Percentiles rank a stretch among this genome's conserved stretches.
Conservation (phyloP, 495 filamentous ascomycete species). For the Glarea lozoyensis region DNA sequence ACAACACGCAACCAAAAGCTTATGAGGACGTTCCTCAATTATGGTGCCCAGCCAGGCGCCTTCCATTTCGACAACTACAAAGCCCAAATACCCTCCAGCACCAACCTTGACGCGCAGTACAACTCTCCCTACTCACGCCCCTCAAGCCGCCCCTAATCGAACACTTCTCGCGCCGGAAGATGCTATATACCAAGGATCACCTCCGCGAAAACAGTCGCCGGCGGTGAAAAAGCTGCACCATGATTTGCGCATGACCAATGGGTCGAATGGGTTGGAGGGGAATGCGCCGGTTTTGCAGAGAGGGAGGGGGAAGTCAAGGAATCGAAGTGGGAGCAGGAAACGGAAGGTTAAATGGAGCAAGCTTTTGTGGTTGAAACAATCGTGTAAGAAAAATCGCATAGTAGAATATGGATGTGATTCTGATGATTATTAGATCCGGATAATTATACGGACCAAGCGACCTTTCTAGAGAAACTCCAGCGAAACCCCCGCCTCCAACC, state of each 20-base stretch:
- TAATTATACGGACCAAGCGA: constrained; percentile 95
- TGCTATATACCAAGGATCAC: constrained; percentile 57
- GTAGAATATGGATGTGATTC: neutral
- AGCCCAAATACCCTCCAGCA: constrained; percentile 11
- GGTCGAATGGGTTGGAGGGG: constrained; percentile 17
- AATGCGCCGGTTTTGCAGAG: constrained; percentile 12
- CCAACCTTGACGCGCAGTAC: constrained; percentile 13
- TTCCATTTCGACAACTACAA: constrained; percentile 11
- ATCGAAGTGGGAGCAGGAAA: constrained; percentile 47
- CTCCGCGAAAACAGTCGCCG: constrained; percentile 43
- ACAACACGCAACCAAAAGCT: neutral
- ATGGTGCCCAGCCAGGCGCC: constrained; percentile 24
- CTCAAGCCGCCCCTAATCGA: constrained; percentile 28
- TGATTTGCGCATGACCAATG: constrained; percentile 25
- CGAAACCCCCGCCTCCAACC: constrained; percentile 89
- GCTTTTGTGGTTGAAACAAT: constrained; percentile 94
- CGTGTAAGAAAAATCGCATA: constrained; percentile 49
- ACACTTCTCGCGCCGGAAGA: constrained; percentile 72
- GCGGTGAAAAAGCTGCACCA: constrained; percentile 28
- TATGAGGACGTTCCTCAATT: constrained; percentile 14
- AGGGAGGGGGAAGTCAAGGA: constrained; percentile 38
- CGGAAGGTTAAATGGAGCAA: constrained; percentile 80
- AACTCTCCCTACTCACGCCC: constrained; percentile 10
- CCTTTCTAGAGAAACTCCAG: constrained; percentile 92
- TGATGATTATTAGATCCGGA: constrained; percentile 62